Evolutionary conservation across 306 rosid species (phyloP).

Genomic region (Comarum palustre): DNA sequence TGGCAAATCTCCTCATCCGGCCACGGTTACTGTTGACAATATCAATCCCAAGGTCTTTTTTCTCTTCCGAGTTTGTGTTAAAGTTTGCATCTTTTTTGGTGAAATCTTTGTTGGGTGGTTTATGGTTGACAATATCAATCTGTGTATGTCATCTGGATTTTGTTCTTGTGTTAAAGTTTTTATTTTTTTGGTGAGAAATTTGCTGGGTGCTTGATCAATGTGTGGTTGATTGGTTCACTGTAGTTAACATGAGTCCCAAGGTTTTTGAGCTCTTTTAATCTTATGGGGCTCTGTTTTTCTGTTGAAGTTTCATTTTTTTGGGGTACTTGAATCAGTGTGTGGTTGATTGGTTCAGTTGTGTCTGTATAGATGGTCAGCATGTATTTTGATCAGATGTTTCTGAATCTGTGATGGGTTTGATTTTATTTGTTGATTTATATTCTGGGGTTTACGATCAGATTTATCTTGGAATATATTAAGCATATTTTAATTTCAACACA

Average conservation of each 20-base stretch:
- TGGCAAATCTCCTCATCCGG: conserved; percentile 34
- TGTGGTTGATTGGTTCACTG: not conserved
- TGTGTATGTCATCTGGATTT: not conserved
- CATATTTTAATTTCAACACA: not conserved
- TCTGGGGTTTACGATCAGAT: not conserved
- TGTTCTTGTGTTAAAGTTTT: not conserved
- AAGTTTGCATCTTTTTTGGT: not conserved
- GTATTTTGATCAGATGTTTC: not conserved
- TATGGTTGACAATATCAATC: not conserved
- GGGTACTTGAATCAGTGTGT: conserved; percentile 11
- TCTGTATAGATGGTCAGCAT: not conserved
- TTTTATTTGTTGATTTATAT: not conserved
- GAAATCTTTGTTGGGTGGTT: not conserved
- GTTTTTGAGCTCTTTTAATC: conserved; percentile 25
- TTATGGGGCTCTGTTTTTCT: not conserved
- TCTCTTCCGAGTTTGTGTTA: not conserved
- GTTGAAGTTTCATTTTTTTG: conserved; percentile 27
- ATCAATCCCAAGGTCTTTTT: conserved; percentile 68
- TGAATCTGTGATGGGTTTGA: conserved; percentile 27
- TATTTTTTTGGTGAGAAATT: not conserved
- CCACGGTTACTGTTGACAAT: conserved; percentile 42
- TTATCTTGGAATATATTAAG: not conserved
- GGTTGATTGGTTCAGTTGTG: conserved; percentile 8
- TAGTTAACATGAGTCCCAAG: conserved; percentile 64
- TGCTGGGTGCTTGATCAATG: not conserved